A percentile compares a stretch with the other conserved stretches of the same genome.
These are phyloP conservation scores for Ceratocystis cacaofunesta DNA, from an alignment of 2,329 filamentous ascomycete genomes.

Conservation along the genomic window DNA sequence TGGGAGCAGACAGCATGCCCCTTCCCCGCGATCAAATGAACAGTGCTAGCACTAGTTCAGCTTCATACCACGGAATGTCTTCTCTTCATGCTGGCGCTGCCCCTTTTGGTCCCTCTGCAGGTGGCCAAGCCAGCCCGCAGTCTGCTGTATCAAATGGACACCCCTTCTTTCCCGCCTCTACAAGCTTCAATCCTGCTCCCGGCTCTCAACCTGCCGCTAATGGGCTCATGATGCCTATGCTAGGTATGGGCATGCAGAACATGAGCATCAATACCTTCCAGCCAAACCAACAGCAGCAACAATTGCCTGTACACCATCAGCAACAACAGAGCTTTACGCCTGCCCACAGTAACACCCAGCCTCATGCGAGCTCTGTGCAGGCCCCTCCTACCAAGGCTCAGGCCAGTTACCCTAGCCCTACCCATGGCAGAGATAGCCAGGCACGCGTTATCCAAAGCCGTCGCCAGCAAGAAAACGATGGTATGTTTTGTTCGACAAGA, in stretches of 20 bases:
- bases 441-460: conserved; percentile 61
- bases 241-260: conserved; percentile 48
- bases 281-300: conserved; percentile 17
- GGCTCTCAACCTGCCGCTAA: conserved; percentile 17
- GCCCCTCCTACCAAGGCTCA: not conserved
- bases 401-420: conserved; percentile 12
- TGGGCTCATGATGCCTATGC: conserved; percentile 35
- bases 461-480: conserved; percentile 59
- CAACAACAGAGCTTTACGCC: conserved; percentile 1
- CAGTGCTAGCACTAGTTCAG: conserved; percentile 4
- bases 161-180: conserved; percentile 24
- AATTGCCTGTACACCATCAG: conserved; percentile 19
- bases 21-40: conserved; percentile 8
- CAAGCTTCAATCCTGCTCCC: conserved; percentile 22
- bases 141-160: conserved; percentile 20
- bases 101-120: conserved; percentile 54
- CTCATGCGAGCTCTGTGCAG: conserved; percentile 5
- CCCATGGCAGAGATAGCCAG: conserved; percentile 56
- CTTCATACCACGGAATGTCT: conserved; percentile 22
- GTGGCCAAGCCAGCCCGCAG: conserved; percentile 9
- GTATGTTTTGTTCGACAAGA: conserved; percentile 27
- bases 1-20: conserved; percentile 7
- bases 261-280: conserved; percentile 30
- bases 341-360: not conserved
- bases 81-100: conserved; percentile 61